A percentile compares a stretch with the other conserved stretches of the same genome.
Conservation (phyloP, 768 basidiomycete genomes). For the Rhodocollybia butyracea region DNA sequence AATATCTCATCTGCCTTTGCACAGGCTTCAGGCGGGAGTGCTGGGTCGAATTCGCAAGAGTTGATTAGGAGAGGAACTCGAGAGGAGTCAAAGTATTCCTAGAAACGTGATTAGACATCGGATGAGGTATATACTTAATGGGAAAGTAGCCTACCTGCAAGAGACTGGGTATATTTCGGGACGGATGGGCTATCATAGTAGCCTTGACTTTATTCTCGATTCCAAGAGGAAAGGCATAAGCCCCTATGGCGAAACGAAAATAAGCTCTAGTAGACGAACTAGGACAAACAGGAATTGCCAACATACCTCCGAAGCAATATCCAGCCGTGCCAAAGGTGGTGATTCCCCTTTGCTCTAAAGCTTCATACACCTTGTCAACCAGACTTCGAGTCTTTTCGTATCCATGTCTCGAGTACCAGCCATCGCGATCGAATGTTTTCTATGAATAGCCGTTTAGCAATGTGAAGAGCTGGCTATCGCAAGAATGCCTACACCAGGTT, state of each 20-base stretch:
- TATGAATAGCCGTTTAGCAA: not conserved
- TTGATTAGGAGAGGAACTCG: slow-evolving; percentile 41
- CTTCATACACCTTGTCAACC: slow-evolving; percentile 32
- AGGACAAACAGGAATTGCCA: not conserved
- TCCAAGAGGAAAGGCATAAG: slow-evolving; percentile 27
- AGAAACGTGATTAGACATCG: not conserved
- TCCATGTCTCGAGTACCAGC: slow-evolving; percentile 34
- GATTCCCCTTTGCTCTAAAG: slow-evolving; percentile 26
- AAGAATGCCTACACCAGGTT: slow-evolving; percentile 1
- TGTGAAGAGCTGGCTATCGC: not conserved
- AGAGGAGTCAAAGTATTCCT: slow-evolving; percentile 30
- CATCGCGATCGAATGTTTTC: slow-evolving; percentile 21
- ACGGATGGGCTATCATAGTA: slow-evolving; percentile 28
- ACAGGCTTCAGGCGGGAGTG: slow-evolving; percentile 29
- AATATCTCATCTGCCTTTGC: slow-evolving; percentile 33
- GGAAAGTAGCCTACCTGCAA: slow-evolving; percentile 22
- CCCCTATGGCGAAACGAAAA: slow-evolving; percentile 18
- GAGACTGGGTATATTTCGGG: slow-evolving; percentile 23
- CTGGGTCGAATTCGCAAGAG: slow-evolving; percentile 30
- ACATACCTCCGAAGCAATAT: slow-evolving; percentile 38
- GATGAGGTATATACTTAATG: too few species aligned
- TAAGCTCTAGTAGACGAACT: not conserved
- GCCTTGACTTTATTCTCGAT: slow-evolving; percentile 23
- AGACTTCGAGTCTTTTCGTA: slow-evolving; percentile 25
- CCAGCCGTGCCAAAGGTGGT: slow-evolving; percentile 35